Base-by-base conservation (phyloP, 2,329 filamentous ascomycete genomes). In the Monilinia aucupariae region DNA sequence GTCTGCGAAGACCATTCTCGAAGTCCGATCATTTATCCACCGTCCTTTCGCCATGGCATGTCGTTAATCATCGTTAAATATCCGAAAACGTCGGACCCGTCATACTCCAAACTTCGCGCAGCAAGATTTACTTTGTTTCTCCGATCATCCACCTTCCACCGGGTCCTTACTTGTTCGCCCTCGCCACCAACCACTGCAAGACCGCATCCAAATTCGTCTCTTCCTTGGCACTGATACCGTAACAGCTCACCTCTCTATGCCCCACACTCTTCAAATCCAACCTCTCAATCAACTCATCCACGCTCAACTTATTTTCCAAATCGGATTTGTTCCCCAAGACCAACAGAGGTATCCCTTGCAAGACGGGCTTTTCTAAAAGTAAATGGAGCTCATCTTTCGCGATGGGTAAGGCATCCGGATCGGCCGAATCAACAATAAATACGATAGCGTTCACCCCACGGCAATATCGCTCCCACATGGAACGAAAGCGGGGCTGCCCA, bases 391-490 rank as follows among this genome's bases (percentile, higher is more conserved):
- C 94, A 70, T 97, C 92, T 72, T 89, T 90, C 59, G 94, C 94
- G 66, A 91, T 85, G 10, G 91, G 88, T 64, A 97, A 82, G 63
- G 91, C 85, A 60, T 85, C 84, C 67, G 83, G 82, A 76, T 99
- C 94, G 70, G 93, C 92, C 68, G 96, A 96, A 76, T 99, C 94
- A 73, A 97, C 92, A 75, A 99, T 96, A 78, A 97, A 99, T 69
- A 99, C 90, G 71, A 99, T 97, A 70, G 93, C 93, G 78, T 96
- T 96, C 70, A 97, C 94, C 59, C 92, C 94, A 68, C 92, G 91
- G 78, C 94, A 97, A 77, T 99, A 99, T 74, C 94, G 84, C 81
- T 99, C 94, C 94, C 94, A 99, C 94, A 99, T 99, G 70, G 91
- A 90, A 73, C 94, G 90, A 80, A 97, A 99, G 69, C 93, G 86